A percentile compares a stretch with the other conserved stretches of the same genome.
Evolutionary conservation across 176 grass and related monocot species (phyloP).

Genomic region (Aegilops tauschii): DNA sequence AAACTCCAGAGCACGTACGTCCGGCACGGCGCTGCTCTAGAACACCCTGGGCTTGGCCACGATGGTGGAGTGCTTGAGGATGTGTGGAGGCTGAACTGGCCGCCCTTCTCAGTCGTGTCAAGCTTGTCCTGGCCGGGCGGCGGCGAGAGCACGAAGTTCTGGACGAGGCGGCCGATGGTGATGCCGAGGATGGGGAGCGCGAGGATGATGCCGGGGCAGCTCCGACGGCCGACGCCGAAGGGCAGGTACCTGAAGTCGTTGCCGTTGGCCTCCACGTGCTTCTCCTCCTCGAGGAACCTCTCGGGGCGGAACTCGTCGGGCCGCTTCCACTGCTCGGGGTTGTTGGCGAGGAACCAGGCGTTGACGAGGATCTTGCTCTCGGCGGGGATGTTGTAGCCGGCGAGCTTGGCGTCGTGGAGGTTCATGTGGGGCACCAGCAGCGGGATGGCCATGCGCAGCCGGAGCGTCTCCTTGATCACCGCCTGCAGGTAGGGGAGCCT

Average conservation of each 20-base stretch:
- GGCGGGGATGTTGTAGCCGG: slow-evolving; percentile 67
- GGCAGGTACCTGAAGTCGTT: slow-evolving; percentile 81
- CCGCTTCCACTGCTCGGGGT: slow-evolving; percentile 53
- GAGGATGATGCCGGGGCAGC: slow-evolving; percentile 81
- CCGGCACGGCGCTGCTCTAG: background rate
- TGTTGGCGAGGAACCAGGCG: slow-evolving; percentile 79
- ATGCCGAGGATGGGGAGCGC: slow-evolving; percentile 82
- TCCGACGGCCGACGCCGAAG: slow-evolving; percentile 68
- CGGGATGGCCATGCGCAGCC: slow-evolving; percentile 78
- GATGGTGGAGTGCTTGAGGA: slow-evolving; percentile 70
- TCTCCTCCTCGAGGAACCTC: slow-evolving; percentile 81
- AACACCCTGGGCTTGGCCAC: slow-evolving; percentile 62
- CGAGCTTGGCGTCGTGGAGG: slow-evolving; percentile 74
- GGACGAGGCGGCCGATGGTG: slow-evolving; percentile 71
- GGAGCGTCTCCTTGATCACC: slow-evolving; percentile 82
- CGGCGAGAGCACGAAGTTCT: slow-evolving; percentile 74
- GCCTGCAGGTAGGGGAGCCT: slow-evolving; percentile 73
- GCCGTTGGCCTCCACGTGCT: slow-evolving; percentile 64
- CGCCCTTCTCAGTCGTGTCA: slow-evolving; percentile 75
- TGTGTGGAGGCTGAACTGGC: slow-evolving; percentile 89
- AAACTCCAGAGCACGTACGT: background rate
- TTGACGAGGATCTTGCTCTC: slow-evolving; percentile 87
- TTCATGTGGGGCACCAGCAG: slow-evolving; percentile 88
- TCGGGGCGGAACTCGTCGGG: slow-evolving; percentile 75
- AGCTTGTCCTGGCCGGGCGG: slow-evolving; percentile 54